Percentiles rank a stretch among this genome's conserved stretches.
Evolutionary conservation across 495 filamentous ascomycete species (phyloP).

Genomic region (Penicillium taxi): DNA sequence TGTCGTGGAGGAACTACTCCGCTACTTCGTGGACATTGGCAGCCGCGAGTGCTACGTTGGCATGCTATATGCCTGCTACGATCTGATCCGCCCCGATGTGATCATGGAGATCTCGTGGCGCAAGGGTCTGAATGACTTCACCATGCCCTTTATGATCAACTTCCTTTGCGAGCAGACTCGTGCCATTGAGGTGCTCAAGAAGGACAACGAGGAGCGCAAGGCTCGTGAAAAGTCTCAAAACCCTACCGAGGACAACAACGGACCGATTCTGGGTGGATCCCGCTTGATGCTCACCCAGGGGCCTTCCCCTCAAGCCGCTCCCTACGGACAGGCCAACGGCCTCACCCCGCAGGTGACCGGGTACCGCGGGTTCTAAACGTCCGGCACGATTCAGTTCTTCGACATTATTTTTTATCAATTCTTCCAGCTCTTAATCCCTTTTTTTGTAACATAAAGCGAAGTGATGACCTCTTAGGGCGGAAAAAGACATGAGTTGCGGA

Average conservation of each 20-base stretch:
- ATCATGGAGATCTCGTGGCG: slow-evolving; percentile 98
- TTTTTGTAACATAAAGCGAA: slow-evolving; percentile 38
- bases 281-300: slow-evolving; percentile 99
- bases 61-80: slow-evolving; percentile 98
- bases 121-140: slow-evolving; percentile 88
- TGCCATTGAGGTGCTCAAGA: slow-evolving; percentile 76
- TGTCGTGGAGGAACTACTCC: slow-evolving; percentile 88
- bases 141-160: slow-evolving; percentile 99
- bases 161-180: slow-evolving; percentile 83
- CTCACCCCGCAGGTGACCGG: slow-evolving; percentile 76
- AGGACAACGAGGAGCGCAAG: slow-evolving; percentile 97
- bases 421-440: slow-evolving; percentile 9
- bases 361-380: slow-evolving; percentile 49
- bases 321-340: slow-evolving; percentile 68
- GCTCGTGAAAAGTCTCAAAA: slow-evolving; percentile 74
- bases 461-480: slow-evolving; percentile 23
- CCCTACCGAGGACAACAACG: slow-evolving; percentile 82
- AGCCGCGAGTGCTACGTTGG: slow-evolving; percentile 98
- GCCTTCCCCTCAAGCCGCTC: slow-evolving; percentile 50
- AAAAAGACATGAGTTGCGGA: slow-evolving; percentile 18
- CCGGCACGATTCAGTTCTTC: slow-evolving; percentile 6
- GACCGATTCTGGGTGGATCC: slow-evolving; percentile 83
- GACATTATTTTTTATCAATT: slow-evolving; percentile 5
- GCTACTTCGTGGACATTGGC: slow-evolving; percentile 98
- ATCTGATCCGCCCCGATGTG: slow-evolving; percentile 83